Conservation (phyloP, 2,329 filamentous ascomycete genomes). For the Scedosporium dehoogii region DNA sequence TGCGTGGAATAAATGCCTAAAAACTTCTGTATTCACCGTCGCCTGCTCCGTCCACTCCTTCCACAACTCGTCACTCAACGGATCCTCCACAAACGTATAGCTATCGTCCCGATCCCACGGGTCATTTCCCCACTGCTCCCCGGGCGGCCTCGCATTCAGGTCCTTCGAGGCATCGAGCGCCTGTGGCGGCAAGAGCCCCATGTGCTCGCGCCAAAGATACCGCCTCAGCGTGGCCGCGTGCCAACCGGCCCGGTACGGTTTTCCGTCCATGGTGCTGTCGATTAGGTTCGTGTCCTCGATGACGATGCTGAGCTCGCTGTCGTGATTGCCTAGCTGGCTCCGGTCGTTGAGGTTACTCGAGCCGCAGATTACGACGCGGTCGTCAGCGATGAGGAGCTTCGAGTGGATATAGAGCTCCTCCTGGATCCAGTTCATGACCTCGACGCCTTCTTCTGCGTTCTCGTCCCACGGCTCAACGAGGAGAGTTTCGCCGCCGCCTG, state of each 20-base stretch:
- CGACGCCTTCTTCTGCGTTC: slow-evolving; percentile 53
- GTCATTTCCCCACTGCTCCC: slow-evolving; percentile 56
- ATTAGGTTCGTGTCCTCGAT: slow-evolving; percentile 73
- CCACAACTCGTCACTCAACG: slow-evolving; percentile 57
- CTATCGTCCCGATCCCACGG: slow-evolving; percentile 43
- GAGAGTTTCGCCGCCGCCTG: slow-evolving; percentile 34
- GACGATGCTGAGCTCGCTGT: slow-evolving; percentile 83
- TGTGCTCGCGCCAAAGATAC: slow-evolving; percentile 82
- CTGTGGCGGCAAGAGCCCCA: slow-evolving; percentile 71
- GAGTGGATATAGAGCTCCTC: slow-evolving; percentile 94
- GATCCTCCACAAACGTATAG: slow-evolving; percentile 60
- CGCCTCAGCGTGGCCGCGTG: slow-evolving; percentile 74
- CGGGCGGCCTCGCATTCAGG: slow-evolving; percentile 64
- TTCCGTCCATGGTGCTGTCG: slow-evolving; percentile 66
- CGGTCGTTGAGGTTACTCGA: slow-evolving; percentile 90
- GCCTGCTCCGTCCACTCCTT: slow-evolving; percentile 60
- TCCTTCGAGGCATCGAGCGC: slow-evolving; percentile 56
- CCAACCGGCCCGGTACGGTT: slow-evolving; percentile 66
- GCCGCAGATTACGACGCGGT: slow-evolving; percentile 74
- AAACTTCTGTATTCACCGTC: slow-evolving; percentile 62
- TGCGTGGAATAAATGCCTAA: slow-evolving; percentile 72
- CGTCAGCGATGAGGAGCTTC: slow-evolving; percentile 84
- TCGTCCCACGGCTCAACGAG: slow-evolving; percentile 71
- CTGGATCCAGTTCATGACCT: slow-evolving; percentile 83
- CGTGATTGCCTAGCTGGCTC: slow-evolving; percentile 76